Evolutionary conservation across 352 stramenopile species (phyloP).

Genomic region (Discostella stelligera): DNA sequence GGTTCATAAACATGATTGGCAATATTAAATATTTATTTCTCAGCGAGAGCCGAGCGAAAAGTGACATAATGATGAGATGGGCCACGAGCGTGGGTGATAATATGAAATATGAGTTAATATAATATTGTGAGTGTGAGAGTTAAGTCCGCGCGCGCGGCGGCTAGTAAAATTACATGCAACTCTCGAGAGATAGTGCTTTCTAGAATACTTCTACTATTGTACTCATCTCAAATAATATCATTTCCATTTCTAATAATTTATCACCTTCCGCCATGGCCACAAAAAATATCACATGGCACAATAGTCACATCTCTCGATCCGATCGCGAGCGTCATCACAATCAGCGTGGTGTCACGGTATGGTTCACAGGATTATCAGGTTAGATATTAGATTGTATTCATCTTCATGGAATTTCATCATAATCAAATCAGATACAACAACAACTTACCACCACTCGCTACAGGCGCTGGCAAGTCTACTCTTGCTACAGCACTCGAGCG

Average conservation of each 20-base stretch:
- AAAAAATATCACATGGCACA: slow-evolving; percentile 45
- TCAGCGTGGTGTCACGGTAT: slow-evolving; percentile 89
- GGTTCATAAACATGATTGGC: slow-evolving; percentile 1
- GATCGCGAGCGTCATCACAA: slow-evolving; percentile 40
- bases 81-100: too few relatives aligned
- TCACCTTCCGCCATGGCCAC: slow-evolving; percentile 31
- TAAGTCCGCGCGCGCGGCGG: too few relatives aligned
- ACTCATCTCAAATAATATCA: too few relatives aligned
- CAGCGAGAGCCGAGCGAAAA: background rate
- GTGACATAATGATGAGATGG: background rate
- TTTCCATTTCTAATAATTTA: too few relatives aligned
- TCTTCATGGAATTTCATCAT: background rate
- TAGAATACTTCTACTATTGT: too few relatives aligned
- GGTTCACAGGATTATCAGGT: slow-evolving; percentile 93
- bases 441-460: background rate
- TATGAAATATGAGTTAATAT: too few relatives aligned
- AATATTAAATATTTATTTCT: background rate
- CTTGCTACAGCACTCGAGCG: slow-evolving; percentile 91
- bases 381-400: background rate
- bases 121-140: too few relatives aligned
- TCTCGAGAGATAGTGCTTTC: too few relatives aligned
- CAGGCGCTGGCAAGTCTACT: slow-evolving; percentile 92
- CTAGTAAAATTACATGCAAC: too few relatives aligned
- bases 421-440: background rate
- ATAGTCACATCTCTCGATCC: slow-evolving; percentile 24